Base-by-base conservation (phyloP, 768 basidiomycete genomes). In the Coprinopsis cinerea region DNA sequence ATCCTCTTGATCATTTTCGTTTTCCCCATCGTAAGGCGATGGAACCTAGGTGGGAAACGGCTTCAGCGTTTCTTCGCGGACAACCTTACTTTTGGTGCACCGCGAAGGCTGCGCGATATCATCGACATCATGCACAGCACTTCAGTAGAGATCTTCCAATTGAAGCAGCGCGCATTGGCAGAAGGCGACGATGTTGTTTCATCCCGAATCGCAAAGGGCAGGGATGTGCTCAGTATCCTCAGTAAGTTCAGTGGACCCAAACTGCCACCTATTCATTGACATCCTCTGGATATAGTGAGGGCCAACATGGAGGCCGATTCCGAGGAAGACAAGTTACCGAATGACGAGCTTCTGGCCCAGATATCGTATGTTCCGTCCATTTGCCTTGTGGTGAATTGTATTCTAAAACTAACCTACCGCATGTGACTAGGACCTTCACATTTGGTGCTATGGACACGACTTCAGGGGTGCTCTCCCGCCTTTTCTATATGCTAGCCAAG, bases 221-320 rank as follows among this genome's bases (percentile, higher is more conserved):
- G 72, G 47, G 76, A 78, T 55, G 66, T 78, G 25, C 66, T 77
- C 52, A 78, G 69, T 51, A 61, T 75, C 18, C 60, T 78, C 10
- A 54, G 77, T 77, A 57, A 26, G 75, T 51, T 26, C 10, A 11
- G 24, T 22, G 18, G 6, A 24, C 48, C 43, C 20, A n/a, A 30
- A 18, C 20, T n/a, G 24, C 11, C 34, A 39, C 41, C 35, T 22
- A 41, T 23, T 36, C 18, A 20, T 26, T 42, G 25, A 42, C 28
- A 22, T 26, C 36, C 18, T n/a, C n/a, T n/a, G 44, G 18, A 5
- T 23, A 3, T n/a, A 50, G 49, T 50, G 27, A 43, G 26, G 17
- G 42, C 14, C 25, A 50, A 50, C 41, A 50, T 50, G 49, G 39
- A 34, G 11, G 64, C 64, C 5, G n/a, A n/a, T n/a, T 37, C 60